phyloP scores from a whole-genome alignment of 257 asterid species.

The Perilla frutescens region DNA sequence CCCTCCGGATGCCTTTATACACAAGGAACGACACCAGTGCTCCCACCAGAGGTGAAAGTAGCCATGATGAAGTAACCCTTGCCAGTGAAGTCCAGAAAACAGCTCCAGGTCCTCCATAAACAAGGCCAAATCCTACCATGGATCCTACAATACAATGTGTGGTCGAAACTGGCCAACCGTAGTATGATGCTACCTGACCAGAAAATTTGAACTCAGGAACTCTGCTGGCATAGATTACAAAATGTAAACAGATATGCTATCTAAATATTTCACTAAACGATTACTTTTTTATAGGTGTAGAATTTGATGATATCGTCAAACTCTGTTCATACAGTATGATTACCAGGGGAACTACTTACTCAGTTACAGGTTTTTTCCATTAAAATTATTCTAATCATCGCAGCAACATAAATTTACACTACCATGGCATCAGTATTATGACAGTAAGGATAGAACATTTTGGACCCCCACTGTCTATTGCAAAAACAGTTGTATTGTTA shows the following conservation, averaged over 20 bases:
- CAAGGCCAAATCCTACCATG: slow-evolving; percentile 96
- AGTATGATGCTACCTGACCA: slow-evolving; percentile 88
- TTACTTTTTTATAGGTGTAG: no score
- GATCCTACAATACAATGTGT: slow-evolving; percentile 98
- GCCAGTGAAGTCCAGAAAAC: slow-evolving; percentile 96
- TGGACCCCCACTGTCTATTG: no score
- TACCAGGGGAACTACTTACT: no score
- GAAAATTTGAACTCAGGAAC: background rate
- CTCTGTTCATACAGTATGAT: no score
- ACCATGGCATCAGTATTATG: no score
- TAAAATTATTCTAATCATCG: no score
- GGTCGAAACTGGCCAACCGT: slow-evolving; percentile 97
- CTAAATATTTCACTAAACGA: background rate
- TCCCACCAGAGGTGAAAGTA: slow-evolving; percentile 81
- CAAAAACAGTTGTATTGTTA: no score
- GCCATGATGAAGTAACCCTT: slow-evolving; percentile 91
- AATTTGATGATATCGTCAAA: no score
- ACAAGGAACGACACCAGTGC: slow-evolving; percentile 86
- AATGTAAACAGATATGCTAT: background rate
- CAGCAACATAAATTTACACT: no score
- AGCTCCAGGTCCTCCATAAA: slow-evolving; percentile 87
- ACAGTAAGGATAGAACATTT: no score
- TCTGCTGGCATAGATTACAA: background rate
- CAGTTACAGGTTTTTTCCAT: no score
- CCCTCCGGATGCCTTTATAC: slow-evolving; percentile 94